Base-by-base conservation (phyloP, 305 asterid species). In the Salvia sclarea region DNA sequence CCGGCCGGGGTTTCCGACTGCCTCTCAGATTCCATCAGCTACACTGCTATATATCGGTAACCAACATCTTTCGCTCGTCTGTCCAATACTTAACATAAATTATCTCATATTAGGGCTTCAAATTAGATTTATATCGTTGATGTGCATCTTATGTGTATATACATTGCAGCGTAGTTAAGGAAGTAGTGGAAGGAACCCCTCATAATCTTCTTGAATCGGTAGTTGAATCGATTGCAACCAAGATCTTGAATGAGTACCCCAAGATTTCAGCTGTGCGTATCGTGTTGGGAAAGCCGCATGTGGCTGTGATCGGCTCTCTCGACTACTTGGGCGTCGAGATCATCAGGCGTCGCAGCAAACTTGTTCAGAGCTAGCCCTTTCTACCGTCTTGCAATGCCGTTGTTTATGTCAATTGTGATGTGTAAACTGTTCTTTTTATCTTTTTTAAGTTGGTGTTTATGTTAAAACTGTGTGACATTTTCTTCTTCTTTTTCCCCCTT, bases 251-350 rank as follows among this genome's bases (percentile, higher is more conserved):
- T 60, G 78, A 80, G 77, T 82, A 53, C 44, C 80, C 85, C 6
- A 88, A 78, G 76, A 75, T 91, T 65, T 80, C 87, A 50, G 85
- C 84, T 53, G 88, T 94, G 16, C 82, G 93, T 8, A 78, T 94
- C 45, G 85, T 82, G 74, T 84, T 91, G 14, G 96, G 95, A 31
- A 94, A 94, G 84, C 99, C 97, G 0, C 96, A 91, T 41, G 96
- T 91, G 9, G 96, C 96, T 0, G 96, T 91, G 61, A 68, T 72
- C 17, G 97, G 97, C 22, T 73, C 86, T n/a, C 79, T 94, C 8
- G 96, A 94, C 76, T 89, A 89, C 78, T 80, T 91, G 78, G 97
- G 99, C 0, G 86, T 94, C 12, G 96, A 94, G 84, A 91, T 94
- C 67, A 57, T 61, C 10, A 83, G 97, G 60, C 60, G 81, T 58